phyloP scores from a whole-genome alignment of 1,139 yeast genomes.

The Saccharomyces pastorianus region DNA sequence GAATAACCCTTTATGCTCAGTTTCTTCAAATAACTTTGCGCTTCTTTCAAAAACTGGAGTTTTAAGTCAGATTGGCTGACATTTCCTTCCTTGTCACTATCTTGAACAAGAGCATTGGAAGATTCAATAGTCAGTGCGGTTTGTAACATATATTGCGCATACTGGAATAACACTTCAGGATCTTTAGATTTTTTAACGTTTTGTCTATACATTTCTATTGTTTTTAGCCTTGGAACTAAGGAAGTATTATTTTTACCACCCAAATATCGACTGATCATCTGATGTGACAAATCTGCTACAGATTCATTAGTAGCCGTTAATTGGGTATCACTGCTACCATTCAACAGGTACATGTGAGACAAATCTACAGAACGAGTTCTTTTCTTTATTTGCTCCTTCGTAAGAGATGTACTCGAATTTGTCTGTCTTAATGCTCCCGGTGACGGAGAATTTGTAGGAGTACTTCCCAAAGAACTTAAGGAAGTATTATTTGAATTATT shows the following conservation, averaged over 20 bases:
- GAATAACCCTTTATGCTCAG: conserved; percentile 74
- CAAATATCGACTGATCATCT: conserved; percentile 40
- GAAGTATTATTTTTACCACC: conserved; percentile 39
- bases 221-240: conserved; percentile 71
- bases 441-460: background rate
- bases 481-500: background rate
- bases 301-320: conserved; percentile 35
- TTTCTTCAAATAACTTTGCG: conserved; percentile 58
- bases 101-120: conserved; percentile 7
- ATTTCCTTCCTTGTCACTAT: conserved; percentile 6
- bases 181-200: conserved; percentile 82
- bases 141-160: conserved; percentile 85
- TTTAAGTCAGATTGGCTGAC: conserved; percentile 20
- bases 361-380: conserved; percentile 34
- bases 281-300: conserved; percentile 35
- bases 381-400: conserved; percentile 8
- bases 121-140: conserved; percentile 60
- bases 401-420: background rate
- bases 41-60: conserved; percentile 62
- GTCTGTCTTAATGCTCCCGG: background rate
- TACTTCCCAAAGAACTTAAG: background rate
- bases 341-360: conserved; percentile 34
- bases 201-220: conserved; percentile 78
- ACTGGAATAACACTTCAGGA: conserved; percentile 77
- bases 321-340: conserved; percentile 30